Conservation (phyloP, 768 basidiomycete genomes). For the Russula ochroleuca region DNA sequence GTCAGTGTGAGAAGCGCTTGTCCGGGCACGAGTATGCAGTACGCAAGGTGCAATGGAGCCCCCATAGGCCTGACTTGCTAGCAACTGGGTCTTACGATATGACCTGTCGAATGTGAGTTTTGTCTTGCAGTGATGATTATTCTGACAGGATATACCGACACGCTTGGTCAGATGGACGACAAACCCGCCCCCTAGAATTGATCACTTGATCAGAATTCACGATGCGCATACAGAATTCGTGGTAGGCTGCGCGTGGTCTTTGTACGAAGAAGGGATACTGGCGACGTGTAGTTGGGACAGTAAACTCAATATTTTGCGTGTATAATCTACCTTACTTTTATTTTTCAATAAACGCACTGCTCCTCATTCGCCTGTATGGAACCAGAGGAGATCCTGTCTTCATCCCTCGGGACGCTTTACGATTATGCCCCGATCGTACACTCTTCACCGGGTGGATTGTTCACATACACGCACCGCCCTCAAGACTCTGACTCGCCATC, state of each 20-base stretch:
- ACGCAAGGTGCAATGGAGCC: conserved; percentile 85
- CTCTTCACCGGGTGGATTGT: conserved; percentile 51
- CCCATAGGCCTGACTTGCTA: conserved; percentile 65
- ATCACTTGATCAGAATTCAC: conserved; percentile 64
- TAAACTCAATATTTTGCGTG: conserved; percentile 70
- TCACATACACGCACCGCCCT: conserved; percentile 40
- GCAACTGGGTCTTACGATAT: conserved; percentile 87
- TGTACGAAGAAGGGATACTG: conserved; percentile 81
- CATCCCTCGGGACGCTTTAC: conserved; percentile 59
- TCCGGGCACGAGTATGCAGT: conserved; percentile 89
- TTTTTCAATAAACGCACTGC: neutral
- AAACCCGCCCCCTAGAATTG: conserved; percentile 46
- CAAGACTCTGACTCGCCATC: conserved; percentile 2
- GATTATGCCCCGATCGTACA: conserved; percentile 57
- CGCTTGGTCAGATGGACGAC: conserved; percentile 58
- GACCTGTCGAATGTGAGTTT: conserved; percentile 83
- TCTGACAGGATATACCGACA: neutral
- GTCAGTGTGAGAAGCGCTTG: conserved; percentile 63
- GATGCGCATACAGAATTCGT: conserved; percentile 94
- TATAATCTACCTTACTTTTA: conserved; percentile 30
- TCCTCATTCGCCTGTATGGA: conserved; percentile 28
- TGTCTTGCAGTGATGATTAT: neutral
- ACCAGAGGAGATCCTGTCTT: conserved; percentile 65
- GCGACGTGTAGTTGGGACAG: conserved; percentile 94
- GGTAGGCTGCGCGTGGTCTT: conserved; percentile 86